Base-by-base conservation (phyloP, 176 grass and related monocot species). In the Oryza brachyantha region DNA sequence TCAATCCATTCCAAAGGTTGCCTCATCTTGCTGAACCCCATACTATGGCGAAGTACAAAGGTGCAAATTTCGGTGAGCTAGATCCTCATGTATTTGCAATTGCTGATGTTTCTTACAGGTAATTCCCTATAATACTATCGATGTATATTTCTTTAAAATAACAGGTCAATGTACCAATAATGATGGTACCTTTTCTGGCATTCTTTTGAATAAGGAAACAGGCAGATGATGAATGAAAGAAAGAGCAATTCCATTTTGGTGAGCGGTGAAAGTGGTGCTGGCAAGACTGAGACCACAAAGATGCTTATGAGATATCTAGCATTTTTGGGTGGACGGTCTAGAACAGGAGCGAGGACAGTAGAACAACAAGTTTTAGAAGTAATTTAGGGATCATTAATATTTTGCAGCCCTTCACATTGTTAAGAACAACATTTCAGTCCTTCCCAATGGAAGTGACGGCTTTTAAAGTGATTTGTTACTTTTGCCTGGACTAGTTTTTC, bases 281-380 rank as follows among this genome's bases (percentile, higher is more conserved):
- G 96, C 81, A 98, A 98, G 87, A 98, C 96, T 71, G 96, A 98
- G 81, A 94, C 96, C 64, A 98, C 96, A 78, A 98, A 98, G 81
- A 66, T 92, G 87, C 83, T 98, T 46, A 98, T 98, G 95, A 90
- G 81, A 85, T 98, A 98, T 85, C 89, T 98, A 73, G 92, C 94
- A 38, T 92, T 86, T 80, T 75, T 97, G 76, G 91, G 94, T 65
- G 94, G 94, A 80, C 85, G 89, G 24, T 86, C 94, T 65, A 88
- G 83, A 76, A 85, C 85, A 29, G 94, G 79, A 79, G 89, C 62
- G 64, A 93, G 94, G 78, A 97, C 94, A 35, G 94, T 97, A 71
- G 94, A 97, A 79, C 91, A 97, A 68, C 92, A 97, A 88, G 94
- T 97, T 83, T 64, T 97, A 85, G 94, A 97, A 84, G 95, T 94